A percentile compares a stretch with the other conserved stretches of the same genome.
These are phyloP conservation scores for Nakazawaea laoshanensis DNA, from an alignment of 805 yeast genomes.

Conservation along the genomic window DNA sequence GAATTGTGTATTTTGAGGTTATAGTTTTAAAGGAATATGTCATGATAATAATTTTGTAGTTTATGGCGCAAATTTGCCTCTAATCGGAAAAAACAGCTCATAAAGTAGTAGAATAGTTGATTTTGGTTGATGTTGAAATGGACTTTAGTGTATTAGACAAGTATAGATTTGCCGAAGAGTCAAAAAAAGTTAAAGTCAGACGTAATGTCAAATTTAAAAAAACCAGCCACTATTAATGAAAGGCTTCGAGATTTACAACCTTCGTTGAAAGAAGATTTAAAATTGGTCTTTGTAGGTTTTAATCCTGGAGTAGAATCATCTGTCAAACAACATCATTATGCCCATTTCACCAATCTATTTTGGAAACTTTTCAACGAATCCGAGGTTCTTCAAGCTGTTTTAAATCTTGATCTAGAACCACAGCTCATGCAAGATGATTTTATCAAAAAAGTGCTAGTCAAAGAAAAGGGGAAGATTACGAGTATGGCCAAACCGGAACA, in stretches of 20 bases:
- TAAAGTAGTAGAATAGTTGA: too few species aligned
- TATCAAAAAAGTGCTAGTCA: background rate
- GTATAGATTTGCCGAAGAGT: background rate
- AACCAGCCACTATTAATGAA: too few species aligned
- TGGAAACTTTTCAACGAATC: slow-evolving; percentile 58
- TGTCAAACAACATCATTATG: slow-evolving; percentile 57
- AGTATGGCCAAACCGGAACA: slow-evolving; percentile 11
- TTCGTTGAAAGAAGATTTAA: slow-evolving; percentile 17
- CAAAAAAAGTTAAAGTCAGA: background rate
- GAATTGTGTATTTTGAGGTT: too few species aligned
- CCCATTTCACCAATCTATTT: slow-evolving; percentile 59
- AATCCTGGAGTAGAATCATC: slow-evolving; percentile 67
- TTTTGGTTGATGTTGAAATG: too few species aligned
- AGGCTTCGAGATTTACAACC: slow-evolving; percentile 13
- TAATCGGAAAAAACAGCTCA: too few species aligned
- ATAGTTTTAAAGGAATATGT: too few species aligned
- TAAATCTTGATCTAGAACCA: background rate
- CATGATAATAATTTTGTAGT: too few species aligned
- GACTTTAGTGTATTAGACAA: too few species aligned
- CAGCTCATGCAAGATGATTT: background rate
- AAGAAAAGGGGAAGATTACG: background rate
- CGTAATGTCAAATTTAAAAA: too few species aligned
- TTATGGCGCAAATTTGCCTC: too few species aligned
- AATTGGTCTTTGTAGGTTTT: slow-evolving; percentile 56
- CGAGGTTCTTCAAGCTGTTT: slow-evolving; percentile 14